A percentile compares a stretch with the other conserved stretches of the same genome.
Evolutionary conservation across 106 monocot species (phyloP).

Genomic region (Allium fistulosum): DNA sequence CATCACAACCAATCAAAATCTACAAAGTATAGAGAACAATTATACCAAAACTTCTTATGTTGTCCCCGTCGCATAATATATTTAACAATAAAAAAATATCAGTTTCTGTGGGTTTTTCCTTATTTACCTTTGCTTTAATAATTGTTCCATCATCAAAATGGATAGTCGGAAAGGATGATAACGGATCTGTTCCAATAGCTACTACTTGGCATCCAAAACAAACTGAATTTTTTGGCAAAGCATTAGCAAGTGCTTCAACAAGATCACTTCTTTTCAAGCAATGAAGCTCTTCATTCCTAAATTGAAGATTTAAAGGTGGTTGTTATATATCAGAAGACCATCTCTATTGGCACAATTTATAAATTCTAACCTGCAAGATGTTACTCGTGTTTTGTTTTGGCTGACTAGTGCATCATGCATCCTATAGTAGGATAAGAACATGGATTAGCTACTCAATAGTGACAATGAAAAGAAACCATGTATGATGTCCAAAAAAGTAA

Average conservation of each 20-base stretch:
- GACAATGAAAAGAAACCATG: not conserved
- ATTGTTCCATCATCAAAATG: constrained; percentile 9
- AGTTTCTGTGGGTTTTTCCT: not conserved
- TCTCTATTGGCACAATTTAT: no score
- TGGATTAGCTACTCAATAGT: not conserved
- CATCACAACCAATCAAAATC: constrained; percentile 30
- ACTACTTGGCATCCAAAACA: constrained; percentile 6
- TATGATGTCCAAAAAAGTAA: not conserved
- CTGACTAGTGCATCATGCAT: constrained; percentile 2
- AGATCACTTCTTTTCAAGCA: constrained; percentile 49
- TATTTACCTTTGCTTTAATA: constrained; percentile 23
- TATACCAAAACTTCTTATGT: no score
- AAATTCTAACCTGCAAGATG: constrained; percentile 5
- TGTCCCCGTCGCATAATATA: no score
- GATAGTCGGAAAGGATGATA: not conserved
- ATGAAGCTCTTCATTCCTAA: constrained; percentile 22
- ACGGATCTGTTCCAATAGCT: not conserved
- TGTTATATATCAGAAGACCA: no score
- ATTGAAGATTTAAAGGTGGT: no score
- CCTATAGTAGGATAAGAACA: not conserved
- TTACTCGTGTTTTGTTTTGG: constrained; percentile 1
- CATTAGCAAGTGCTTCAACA: constrained; percentile 26
- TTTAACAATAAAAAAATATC: no score
- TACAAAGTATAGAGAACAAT: not conserved
- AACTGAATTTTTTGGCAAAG: constrained; percentile 22